phyloP scores from a whole-genome alignment of 768 basidiomycete genomes.

The Leucosporidium yakuticum region DNA sequence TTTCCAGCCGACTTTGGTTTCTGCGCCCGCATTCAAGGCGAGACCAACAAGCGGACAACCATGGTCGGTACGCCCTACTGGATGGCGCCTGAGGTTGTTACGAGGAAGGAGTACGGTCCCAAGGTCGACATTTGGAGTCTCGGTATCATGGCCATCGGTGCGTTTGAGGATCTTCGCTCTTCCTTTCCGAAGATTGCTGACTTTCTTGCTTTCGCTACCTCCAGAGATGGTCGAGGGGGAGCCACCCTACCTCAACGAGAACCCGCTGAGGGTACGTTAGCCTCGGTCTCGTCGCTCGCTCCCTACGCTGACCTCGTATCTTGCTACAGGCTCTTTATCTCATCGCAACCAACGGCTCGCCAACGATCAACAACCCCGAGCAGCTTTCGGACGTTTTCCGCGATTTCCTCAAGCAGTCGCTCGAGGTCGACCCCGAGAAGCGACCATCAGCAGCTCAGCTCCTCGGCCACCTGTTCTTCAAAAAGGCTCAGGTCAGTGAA shows the following conservation, averaged over 20 bases:
- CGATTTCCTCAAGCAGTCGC: conserved; percentile 77
- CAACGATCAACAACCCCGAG: conserved; percentile 87
- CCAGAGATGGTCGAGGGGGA: conserved; percentile 88
- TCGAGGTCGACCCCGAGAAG: conserved; percentile 93
- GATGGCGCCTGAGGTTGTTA: conserved; percentile 98
- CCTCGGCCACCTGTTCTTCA: conserved; percentile 55
- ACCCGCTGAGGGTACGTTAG: conserved; percentile 40
- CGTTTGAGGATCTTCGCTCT: neutral
- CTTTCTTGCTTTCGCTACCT: neutral
- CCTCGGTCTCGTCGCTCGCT: neutral
- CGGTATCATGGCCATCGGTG: conserved; percentile 77
- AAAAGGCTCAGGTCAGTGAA: conserved; percentile 54
- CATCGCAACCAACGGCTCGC: conserved; percentile 97
- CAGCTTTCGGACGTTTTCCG: conserved; percentile 68
- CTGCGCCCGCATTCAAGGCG: conserved; percentile 70
- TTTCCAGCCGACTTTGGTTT: conserved; percentile 76
- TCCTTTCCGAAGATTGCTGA: neutral
- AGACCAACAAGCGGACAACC: conserved; percentile 86
- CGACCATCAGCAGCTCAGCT: conserved; percentile 78
- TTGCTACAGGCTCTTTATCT: conserved; percentile 78
- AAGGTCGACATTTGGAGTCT: conserved; percentile 98
- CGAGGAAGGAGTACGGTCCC: conserved; percentile 77
- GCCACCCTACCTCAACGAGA: conserved; percentile 81
- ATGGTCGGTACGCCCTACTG: conserved; percentile 96
- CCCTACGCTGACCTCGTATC: conserved; percentile 58